Base-by-base conservation (phyloP, 805 yeast genomes). In the Ascoidea tarda region DNA sequence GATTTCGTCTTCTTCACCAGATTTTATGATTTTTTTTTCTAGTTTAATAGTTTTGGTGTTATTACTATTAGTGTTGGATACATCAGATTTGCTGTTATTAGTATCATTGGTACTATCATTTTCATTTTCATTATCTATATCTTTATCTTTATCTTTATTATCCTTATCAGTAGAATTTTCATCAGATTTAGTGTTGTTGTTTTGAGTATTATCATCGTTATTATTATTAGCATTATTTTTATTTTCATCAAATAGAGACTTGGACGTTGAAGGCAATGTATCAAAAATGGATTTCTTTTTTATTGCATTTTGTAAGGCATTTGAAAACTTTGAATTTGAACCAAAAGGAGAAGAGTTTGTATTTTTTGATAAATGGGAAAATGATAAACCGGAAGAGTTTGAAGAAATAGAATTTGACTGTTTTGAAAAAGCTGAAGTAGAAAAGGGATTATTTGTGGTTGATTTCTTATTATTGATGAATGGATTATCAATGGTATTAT, bases 1-100 rank as follows among this genome's bases (percentile, higher is more conserved):
- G 42, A 71, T 72, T 63, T 93, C 99, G 53, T 79, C 73, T 65
- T 93, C 99, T 66, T 93, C 99, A 1, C 98, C 99, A 0, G 98
- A 88, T 54, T 79, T 75, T 8, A 82, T 69, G 4, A 76, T 76
- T 57, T 78, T 79, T 59, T 76, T 79, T 50, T 74, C 75, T 48
- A 84, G 68, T 53, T 81, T 85, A 6, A 86, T 81, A 57, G 75
- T 78, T 60, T 74, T 52, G 5, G 55, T 47, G 5, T 49, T 28
- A 14, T 49, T 46, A 31, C 49, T 10, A 28, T 46, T 46, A 21
- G 3, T 21, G 28, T 21, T 21, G 28, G 28, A 21, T 21, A 3
- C 3, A 21, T 21, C 28, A 21, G 28, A 2, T 21, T 21, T 21
- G 28, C 28, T 21, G 28, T 21, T 21, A 2, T 21, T 21, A 21